Base-by-base conservation (phyloP, 164 flowering plant genomes). In the Nymphaea thermarum region DNA sequence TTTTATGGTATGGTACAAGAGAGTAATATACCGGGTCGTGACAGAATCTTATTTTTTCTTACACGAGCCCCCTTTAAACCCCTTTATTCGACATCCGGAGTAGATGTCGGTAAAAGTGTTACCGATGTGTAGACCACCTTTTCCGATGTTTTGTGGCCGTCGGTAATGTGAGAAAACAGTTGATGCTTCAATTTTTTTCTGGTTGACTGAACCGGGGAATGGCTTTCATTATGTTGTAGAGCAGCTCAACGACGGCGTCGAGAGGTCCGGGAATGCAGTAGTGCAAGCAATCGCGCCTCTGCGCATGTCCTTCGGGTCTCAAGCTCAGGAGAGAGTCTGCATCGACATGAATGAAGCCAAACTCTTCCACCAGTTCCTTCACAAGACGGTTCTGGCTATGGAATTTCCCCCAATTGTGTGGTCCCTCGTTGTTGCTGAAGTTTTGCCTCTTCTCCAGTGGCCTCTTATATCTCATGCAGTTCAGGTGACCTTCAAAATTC, bases 381-480 rank as follows among this genome's bases (percentile, higher is more conserved):
- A 41, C 64, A 62, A 62, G 64, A 17, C 42, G 7, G n/a, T 62
- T 62, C 12, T 62, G 64, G 10, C 64, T 62, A 12, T 62, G n/a
- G n/a, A 62, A 62, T 6, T 62, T 17, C 42, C 42, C 64, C 64
- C 64, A 62, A 2, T 17, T 12, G 17, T 62, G n/a, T 17, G 10
- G 10, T 10, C 3, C 3, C 10, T 17, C 7, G 8, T 62, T 41
- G 36, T 10, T 41, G 64, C 41, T 62, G 17, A 62, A 62, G 42
- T 17, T 62, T 17, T 62, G 64, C 64, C 64, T 62, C 64, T 62
- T 41, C n/a, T 17, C 41, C 42, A 62, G 17, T 10, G 64, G 64
- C 64, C 42, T 62, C 5, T 12, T 62, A 8, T 62, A 17, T 17
- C n/a, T 4, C 3, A 17, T 62, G 63, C 63, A 61, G 16, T 61